Percentiles rank a stretch among this genome's conserved stretches.
These are phyloP conservation scores for Nakaseomyces delphensis DNA, from an alignment of 1,139 yeast genomes.

Conservation along the genomic window DNA sequence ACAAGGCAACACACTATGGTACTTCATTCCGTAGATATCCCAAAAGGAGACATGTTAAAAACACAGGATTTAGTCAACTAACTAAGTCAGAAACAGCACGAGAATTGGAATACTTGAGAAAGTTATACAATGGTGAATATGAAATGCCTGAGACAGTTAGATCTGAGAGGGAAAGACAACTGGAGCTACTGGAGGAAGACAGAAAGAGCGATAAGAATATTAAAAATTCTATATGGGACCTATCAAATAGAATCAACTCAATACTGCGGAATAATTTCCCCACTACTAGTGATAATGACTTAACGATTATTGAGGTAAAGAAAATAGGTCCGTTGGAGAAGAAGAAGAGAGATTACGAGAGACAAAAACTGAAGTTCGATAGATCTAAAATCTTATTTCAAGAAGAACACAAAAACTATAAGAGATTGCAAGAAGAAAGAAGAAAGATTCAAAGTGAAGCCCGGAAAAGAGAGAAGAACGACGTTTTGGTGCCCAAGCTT, in stretches of 20 bases:
- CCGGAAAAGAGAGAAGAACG: constrained; percentile 31
- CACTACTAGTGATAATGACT: constrained; percentile 20
- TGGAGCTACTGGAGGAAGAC: constrained; percentile 20
- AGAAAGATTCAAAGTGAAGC: constrained; percentile 34
- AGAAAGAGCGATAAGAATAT: constrained; percentile 9
- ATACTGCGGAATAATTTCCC: constrained; percentile 15
- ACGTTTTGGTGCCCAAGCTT: constrained; percentile 27
- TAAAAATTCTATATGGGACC: constrained; percentile 20
- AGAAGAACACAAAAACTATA: constrained; percentile 36
- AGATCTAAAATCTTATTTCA: constrained; percentile 26
- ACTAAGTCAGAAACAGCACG: constrained; percentile 6
- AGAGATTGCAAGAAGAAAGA: constrained; percentile 37
- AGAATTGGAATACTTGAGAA: constrained; percentile 30
- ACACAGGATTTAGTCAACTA: background rate
- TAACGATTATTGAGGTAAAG: constrained; percentile 31
- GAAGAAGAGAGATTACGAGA: constrained; percentile 21
- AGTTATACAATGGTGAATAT: constrained; percentile 32
- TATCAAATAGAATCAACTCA: constrained; percentile 25
- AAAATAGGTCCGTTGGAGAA: constrained; percentile 24
- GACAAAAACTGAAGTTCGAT: constrained; percentile 21
- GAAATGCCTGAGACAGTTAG: constrained; percentile 26
- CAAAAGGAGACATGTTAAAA: constrained; percentile 7
- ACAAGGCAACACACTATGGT: constrained; percentile 11
- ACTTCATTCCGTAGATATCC: constrained; percentile 16
- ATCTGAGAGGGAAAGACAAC: constrained; percentile 25